A percentile compares a stretch with the other conserved stretches of the same genome.
Conservation (phyloP, 192 early-diverging fungal genomes). For the Irineochytrium annulatum region DNA sequence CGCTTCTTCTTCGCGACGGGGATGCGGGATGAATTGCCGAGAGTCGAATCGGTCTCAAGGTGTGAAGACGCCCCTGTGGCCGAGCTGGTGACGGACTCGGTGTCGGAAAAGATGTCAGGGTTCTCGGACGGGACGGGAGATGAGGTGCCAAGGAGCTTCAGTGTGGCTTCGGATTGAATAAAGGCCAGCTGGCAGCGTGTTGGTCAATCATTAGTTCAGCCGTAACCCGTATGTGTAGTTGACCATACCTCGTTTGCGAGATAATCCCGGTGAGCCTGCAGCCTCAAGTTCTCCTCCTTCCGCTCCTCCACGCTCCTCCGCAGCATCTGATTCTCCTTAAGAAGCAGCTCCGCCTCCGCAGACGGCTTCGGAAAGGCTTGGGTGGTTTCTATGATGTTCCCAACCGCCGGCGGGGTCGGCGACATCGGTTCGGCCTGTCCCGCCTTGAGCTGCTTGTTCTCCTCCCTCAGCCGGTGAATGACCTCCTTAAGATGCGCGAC, state of each 20-base stretch:
- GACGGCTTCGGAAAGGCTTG: no score
- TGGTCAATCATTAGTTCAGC: no score
- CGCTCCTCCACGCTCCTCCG: not conserved
- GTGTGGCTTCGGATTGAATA: not conserved
- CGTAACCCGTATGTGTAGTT: no score
- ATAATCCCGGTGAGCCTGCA: not conserved
- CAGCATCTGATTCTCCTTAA: not conserved
- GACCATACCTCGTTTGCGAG: constrained; percentile 3
- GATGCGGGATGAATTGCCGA: not conserved
- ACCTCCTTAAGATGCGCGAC: constrained; percentile 29
- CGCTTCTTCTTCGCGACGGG: not conserved
- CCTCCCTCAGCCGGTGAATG: constrained; percentile 36
- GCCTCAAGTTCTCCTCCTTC: constrained; percentile 1
- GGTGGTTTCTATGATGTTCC: no score
- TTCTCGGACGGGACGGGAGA: not conserved
- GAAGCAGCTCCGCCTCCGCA: not conserved
- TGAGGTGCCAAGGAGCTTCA: not conserved
- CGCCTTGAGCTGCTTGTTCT: constrained; percentile 13
- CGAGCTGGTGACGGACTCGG: not conserved
- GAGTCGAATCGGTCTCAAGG: not conserved
- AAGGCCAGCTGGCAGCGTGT: not conserved
- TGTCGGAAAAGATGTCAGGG: constrained; percentile 5
- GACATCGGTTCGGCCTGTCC: no score
- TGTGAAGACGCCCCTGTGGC: not conserved
- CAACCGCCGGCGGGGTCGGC: no score